Percentiles rank a stretch among this genome's conserved stretches.
Conservation (phyloP, 164 flowering plant species). For the Platanus orientalis region DNA sequence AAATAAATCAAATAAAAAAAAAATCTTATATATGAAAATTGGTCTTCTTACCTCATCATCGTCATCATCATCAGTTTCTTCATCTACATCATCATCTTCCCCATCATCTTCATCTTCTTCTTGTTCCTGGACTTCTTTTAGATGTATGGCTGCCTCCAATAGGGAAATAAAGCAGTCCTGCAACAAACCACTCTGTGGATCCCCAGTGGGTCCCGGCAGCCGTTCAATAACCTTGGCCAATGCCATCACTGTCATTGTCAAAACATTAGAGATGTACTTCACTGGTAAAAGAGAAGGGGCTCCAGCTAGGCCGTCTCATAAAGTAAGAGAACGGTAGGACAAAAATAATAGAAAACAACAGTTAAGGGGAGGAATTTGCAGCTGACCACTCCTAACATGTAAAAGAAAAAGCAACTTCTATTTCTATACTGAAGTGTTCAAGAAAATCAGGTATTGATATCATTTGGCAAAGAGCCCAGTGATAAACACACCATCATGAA, state of each 20-base stretch:
- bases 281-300: not conserved
- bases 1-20: slow-evolving; percentile 2
- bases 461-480: no score
- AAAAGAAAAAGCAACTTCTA: no score
- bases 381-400: no score
- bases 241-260: slow-evolving; percentile 40
- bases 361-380: no score
- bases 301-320: not conserved
- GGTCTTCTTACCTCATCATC: slow-evolving; percentile 44
- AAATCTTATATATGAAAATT: not conserved
- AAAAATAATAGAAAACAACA: no score
- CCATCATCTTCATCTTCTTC: slow-evolving; percentile 34
- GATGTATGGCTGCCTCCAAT: slow-evolving; percentile 43
- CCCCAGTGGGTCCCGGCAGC: slow-evolving; percentile 26
- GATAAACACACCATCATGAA: no score
- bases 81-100: slow-evolving; percentile 25
- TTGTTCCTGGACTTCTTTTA: slow-evolving; percentile 49
- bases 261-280: slow-evolving; percentile 2
- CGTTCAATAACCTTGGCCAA: slow-evolving; percentile 50
- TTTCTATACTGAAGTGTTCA: no score
- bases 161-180: slow-evolving; percentile 47
- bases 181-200: slow-evolving; percentile 19
- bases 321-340: no score
- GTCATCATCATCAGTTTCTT: slow-evolving; percentile 29
- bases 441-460: no score